Evolutionary conservation across 2,329 filamentous ascomycete species (phyloP), one percentile per base, ranked within the genome.

Genomic region (Periconia sp.): DNA sequence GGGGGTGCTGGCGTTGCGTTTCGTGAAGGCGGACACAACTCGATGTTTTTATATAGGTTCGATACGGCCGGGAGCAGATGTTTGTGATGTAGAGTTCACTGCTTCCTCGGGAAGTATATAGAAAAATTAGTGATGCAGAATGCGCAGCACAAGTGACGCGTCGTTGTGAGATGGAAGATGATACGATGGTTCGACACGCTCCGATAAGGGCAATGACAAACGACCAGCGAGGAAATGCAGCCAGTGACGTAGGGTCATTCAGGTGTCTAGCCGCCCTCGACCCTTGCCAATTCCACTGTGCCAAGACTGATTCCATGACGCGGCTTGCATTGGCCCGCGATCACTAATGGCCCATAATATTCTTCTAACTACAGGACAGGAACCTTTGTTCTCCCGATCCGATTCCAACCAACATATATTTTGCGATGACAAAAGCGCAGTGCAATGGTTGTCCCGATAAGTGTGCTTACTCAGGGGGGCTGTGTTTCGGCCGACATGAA

Each of bases 401-500:
- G n/a, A n/a, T n/a, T n/a, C n/a, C n/a, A n/a, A n/a, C n/a, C n/a
- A n/a, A n/a, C n/a, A n/a, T n/a, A n/a, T n/a, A n/a, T n/a, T n/a
- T n/a, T n/a, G n/a, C n/a, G n/a, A n/a, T n/a, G n/a, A n/a, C n/a
- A n/a, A n/a, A n/a, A n/a, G n/a, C n/a, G n/a, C n/a, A n/a, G n/a
- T n/a, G n/a, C n/a, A n/a, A n/a, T n/a, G n/a, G n/a, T n/a, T n/a
- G n/a, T n/a, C n/a, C n/a, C n/a, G n/a, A n/a, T n/a, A n/a, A n/a
- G 23, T 3, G 23, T 27, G 23, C 23, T 27, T 8, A 27, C 23
- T 27, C 23, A 27, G 8, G 3, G 23, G 23, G 23, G 23, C 40
- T 51, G 20, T 35, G 54, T 56, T 69, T 56, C 50, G 63, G 62
- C 58, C 54, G 58, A 59, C 61, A 67, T 70, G 69, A 71, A 72